These are phyloP conservation scores for Vitis labrusca DNA, from an alignment of 164 flowering plant species.

Conservation along the genomic window DNA sequence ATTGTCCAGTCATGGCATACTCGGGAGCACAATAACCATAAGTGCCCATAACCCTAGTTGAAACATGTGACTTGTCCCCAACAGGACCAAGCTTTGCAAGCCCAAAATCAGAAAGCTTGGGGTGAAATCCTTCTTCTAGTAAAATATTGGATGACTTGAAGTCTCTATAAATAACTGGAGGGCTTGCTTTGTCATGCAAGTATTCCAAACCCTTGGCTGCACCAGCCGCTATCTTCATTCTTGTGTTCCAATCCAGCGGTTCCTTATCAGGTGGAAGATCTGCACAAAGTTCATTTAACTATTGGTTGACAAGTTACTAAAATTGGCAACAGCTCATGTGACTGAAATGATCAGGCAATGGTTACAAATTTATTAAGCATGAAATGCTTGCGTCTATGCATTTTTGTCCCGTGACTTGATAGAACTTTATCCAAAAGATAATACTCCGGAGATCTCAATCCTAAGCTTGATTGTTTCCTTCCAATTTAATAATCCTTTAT, in stretches of 20 bases:
- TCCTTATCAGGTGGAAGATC: slow-evolving; percentile 51
- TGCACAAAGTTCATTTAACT: slow-evolving; percentile 11
- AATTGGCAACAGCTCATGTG: not conserved
- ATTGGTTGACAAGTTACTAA: not conserved
- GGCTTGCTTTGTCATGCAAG: slow-evolving; percentile 54
- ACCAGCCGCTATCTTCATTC: slow-evolving; percentile 57
- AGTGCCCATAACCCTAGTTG: slow-evolving; percentile 61
- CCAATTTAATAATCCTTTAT: no score
- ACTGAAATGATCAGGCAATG: not conserved
- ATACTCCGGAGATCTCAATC: no score
- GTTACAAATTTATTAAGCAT: not conserved
- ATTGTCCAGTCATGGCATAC: slow-evolving; percentile 58
- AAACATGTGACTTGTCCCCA: slow-evolving; percentile 57
- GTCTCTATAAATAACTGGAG: slow-evolving; percentile 51
- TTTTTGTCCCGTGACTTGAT: no score
- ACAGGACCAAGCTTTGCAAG: slow-evolving; percentile 60
- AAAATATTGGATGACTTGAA: slow-evolving; percentile 55
- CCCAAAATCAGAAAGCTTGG: slow-evolving; percentile 61
- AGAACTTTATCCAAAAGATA: no score
- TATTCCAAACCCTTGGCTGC: slow-evolving; percentile 53
- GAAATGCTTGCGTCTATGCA: no score
- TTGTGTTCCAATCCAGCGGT: slow-evolving; percentile 52
- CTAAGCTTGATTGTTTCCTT: no score
- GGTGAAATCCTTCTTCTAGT: slow-evolving; percentile 36
- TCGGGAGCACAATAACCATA: slow-evolving; percentile 63